Conservation (phyloP, 2,329 filamentous ascomycete genomes). For the Trichoderma sp. region DNA sequence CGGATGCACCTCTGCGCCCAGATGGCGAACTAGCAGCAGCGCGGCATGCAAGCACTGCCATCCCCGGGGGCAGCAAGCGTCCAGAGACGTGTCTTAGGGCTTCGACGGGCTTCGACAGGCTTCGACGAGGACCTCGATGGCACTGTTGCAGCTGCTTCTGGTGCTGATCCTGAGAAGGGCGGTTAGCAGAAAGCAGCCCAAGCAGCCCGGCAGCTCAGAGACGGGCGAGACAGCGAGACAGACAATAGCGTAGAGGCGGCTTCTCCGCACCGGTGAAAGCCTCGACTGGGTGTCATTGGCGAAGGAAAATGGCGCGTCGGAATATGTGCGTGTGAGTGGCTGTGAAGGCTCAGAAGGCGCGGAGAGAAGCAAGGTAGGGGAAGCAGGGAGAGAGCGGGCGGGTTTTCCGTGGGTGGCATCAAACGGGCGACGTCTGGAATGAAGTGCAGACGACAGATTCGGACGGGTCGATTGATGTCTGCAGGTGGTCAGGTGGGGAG, state of each 20-base stretch:
- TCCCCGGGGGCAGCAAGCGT: background rate
- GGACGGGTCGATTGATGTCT: background rate
- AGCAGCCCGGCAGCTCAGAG: background rate
- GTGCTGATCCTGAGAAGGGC: constrained; percentile 9
- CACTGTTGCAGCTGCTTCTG: background rate
- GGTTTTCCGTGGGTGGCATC: background rate
- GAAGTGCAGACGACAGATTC: too few species aligned
- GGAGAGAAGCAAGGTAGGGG: background rate
- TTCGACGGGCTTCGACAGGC: background rate
- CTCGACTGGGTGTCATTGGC: constrained; percentile 1
- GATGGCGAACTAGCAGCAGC: constrained; percentile 1
- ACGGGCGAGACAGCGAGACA: background rate
- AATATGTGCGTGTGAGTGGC: background rate
- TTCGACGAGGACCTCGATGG: background rate
- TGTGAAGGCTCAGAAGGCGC: background rate
- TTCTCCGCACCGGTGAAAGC: constrained; percentile 24
- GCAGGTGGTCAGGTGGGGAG: background rate
- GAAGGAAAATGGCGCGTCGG: constrained; percentile 5
- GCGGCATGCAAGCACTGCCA: constrained; percentile 7
- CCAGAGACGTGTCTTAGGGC: background rate
- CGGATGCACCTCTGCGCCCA: constrained; percentile 5
- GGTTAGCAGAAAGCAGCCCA: background rate
- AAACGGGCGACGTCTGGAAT: too few species aligned
- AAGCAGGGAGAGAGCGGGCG: constrained; percentile 1
- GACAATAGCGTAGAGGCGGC: constrained; percentile 5